Evolutionary conservation across 352 stramenopile genomes (phyloP), one percentile per base, ranked within the genome.

Genomic region (Phytophthora foliorum): DNA sequence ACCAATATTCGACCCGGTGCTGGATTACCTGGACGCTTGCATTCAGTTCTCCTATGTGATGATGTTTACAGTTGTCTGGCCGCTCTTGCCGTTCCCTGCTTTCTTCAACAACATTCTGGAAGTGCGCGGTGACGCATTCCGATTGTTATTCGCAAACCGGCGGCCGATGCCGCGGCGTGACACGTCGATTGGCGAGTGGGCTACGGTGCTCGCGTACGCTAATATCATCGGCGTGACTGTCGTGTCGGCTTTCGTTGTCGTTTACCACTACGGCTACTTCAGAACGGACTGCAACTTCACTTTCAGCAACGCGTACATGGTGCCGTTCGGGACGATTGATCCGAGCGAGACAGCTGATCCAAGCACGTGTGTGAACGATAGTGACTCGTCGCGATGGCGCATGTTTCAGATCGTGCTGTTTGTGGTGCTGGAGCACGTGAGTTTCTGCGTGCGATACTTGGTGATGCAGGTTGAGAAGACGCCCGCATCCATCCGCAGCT

Each of bases 1-100:
- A 19, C 83, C 88, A 11, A 74, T 92, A 0, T 97, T 95, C 39
- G 88, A 95, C 45, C 84, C 89, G 24, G 88, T 92, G 67, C 72
- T 94, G 34, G 90, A 97, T 70, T 97, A 97, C 61, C 64, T 97
- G 61, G 88, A 95, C 64, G 85, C 89, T 8, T 91, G 86, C 62
- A 95, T 97, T 56, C 90, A 97, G 73, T 94, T 97, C 55, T 95
- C 88, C 6, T 97, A 96, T 63, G 86, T 97, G 54, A 80, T 95
- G 67, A 97, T 97, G 90, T 97, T 97, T 57, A 96, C 88, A 4
- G 88, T 94, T 9, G 90, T 95, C 58, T 97, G 90, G 90, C 88
- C 88, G n/a, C 64, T 97, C 41, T 60, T 97, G 53, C 90, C 90
- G 32, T 84, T 96, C 39, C 87, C 88, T 22, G 90, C 90, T n/a